These are phyloP conservation scores for Przewalskia tangutica DNA, from an alignment of 257 asterid genomes.

Conservation along the genomic window DNA sequence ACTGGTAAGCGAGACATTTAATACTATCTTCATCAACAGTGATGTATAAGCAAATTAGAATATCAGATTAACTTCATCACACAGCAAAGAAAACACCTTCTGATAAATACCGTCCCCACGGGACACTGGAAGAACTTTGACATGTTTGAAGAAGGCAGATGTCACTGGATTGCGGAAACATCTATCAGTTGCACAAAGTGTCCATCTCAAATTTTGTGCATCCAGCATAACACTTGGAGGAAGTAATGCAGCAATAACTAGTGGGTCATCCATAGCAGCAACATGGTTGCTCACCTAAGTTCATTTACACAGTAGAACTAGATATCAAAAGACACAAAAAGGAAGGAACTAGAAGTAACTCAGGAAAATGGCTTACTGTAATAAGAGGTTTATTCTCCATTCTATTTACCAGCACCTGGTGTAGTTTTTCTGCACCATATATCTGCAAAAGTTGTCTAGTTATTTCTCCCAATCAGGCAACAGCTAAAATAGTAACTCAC, in stretches of 20 bases:
- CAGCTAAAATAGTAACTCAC: background rate
- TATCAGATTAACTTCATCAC: background rate
- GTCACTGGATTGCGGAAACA: slow-evolving; percentile 71
- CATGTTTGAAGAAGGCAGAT: slow-evolving; percentile 76
- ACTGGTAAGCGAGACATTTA: background rate
- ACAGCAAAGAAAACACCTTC: slow-evolving; percentile 37
- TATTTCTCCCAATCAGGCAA: background rate
- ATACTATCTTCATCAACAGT: background rate
- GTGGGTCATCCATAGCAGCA: slow-evolving; percentile 86
- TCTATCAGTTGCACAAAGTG: slow-evolving; percentile 93
- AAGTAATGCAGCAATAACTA: slow-evolving; percentile 69
- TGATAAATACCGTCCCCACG: slow-evolving; percentile 91
- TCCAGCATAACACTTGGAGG: slow-evolving; percentile 63
- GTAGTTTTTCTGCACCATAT: slow-evolving; percentile 76
- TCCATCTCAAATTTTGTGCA: slow-evolving; percentile 75
- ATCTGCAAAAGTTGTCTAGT: slow-evolving; percentile 31
- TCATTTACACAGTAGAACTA: background rate
- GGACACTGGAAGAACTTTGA: slow-evolving; percentile 79
- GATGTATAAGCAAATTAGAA: background rate
- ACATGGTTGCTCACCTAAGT: slow-evolving; percentile 89
- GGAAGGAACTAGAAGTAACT: slow-evolving; percentile 1
- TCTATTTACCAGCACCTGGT: slow-evolving; percentile 46
- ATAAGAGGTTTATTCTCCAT: slow-evolving; percentile 55
- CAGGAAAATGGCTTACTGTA: slow-evolving; percentile 41
- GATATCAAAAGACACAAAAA: slow-evolving; percentile 4